Base-by-base conservation (phyloP, 2,329 filamentous ascomycete genomes). In the Zymoseptoria brevis region DNA sequence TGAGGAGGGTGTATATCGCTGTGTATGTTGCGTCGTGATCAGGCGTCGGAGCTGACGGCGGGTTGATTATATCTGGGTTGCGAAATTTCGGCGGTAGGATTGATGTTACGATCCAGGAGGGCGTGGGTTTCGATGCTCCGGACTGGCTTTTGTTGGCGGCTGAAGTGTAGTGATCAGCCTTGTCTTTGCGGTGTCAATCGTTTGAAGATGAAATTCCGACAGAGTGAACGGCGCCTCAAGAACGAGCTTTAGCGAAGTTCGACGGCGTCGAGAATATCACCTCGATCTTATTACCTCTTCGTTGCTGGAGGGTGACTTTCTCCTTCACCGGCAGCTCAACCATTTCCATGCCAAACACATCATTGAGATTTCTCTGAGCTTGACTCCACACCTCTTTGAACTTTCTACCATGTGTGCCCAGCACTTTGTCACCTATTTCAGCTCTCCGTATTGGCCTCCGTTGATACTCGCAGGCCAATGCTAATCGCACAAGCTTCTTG, bases 271-370 rank as follows among this genome's bases (percentile, higher is more conserved):
- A n/a, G n/a, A n/a, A n/a, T n/a, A n/a, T n/a, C n/a, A n/a, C n/a
- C n/a, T n/a, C n/a, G n/a, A n/a, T n/a, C n/a, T n/a, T n/a, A n/a
- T 61, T 75, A 86, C 87, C 88, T 79, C 88, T 86, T 67, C 90
- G 84, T 71, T 96, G 89, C 60, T 85, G 85, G 35, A 96, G 75
- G 0, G 90, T 90, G 54, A 89, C 81, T 73, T 91, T 95, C 69
- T 96, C 93, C 68, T 83, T 83, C 1, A 82, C 79, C 0, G 94
- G 91, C 54, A 97, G 79, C 75, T 96, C 92, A 3, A 84, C 80
- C 80, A 99, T 83, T 72, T 92, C 83, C 91, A 97, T 96, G n/a
- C 94, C 94, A 75, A 96, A 97, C 1, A 86, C 81, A 1, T 77
- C 76, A 53, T 81, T 79, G 45, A 99, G 77, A 65, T 88, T 83